Base-by-base conservation (phyloP, 805 yeast species). In the Yarrowia yakushimensis region DNA sequence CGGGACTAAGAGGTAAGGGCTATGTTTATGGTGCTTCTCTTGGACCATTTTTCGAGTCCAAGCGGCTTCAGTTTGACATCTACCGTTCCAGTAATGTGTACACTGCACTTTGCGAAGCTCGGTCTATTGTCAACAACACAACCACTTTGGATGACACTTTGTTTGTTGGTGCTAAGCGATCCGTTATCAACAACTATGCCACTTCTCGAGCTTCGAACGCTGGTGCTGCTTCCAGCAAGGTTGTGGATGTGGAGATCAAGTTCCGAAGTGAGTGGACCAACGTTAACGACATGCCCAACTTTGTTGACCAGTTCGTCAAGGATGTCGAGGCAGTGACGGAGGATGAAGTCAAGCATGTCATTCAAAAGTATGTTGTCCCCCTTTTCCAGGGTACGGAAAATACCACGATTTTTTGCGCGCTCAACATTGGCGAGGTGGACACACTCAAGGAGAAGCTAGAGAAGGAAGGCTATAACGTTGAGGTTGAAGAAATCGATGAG, bases 1-100 rank as follows among this genome's bases (percentile, higher is more conserved):
- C 90, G 69, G 97, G 96, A 63, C 88, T 94, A 33, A 83, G 99
- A 74, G 99, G 99, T 41, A 81, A 91, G 1, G 99, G 99, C 2
- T 77, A 89, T 43, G 97, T 97, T 0, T 94, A 94, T 72, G 97
- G 97, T 37, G 94, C 93, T 1, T 78, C 77, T 62, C 78, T 90
- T 67, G 70, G 78, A 45, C 78, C 83, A 52, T 80, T 81, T 65
- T 70, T 82, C 12, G 97, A 90, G 67, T 75, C 82, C 41, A 93
- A 96, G 3, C 82, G 80, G 60, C 73, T 93, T 65, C 78, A 79
- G 4, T 89, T 86, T 69, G 80, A 79, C 48, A 80, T 93, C 18
- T 88, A 89, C 69, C 81, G 97, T 65, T 97, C 96, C 13, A 82
- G 96, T 1, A 97, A 94, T 72, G 73, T 76, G 34, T 34, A 55